Percentiles rank a stretch among this genome's conserved stretches.
These are phyloP conservation scores for Diophrys appendiculata DNA, from an alignment of 73 alveolate species.

Conservation along the genomic window DNA sequence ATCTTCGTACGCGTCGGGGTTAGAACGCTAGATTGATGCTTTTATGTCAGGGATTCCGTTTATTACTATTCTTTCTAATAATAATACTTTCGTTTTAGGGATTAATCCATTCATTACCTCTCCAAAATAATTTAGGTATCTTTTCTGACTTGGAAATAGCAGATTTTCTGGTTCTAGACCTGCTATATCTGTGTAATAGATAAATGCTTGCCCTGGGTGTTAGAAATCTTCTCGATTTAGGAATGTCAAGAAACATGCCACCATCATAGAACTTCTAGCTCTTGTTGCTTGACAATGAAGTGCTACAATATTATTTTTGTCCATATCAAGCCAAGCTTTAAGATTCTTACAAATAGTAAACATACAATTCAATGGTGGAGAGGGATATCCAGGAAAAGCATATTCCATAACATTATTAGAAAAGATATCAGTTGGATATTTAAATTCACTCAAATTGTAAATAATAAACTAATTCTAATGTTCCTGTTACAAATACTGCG, in stretches of 20 bases:
- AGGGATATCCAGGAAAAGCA: conserved; percentile 51
- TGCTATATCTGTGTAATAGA: conserved; percentile 9
- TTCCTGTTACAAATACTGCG: conserved; percentile 35
- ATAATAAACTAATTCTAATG: conserved; percentile 48
- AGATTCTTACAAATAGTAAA: conserved; percentile 41
- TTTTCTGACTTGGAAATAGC: conserved; percentile 21
- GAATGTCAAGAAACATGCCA: conserved; percentile 38
- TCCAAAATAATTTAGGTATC: conserved; percentile 34
- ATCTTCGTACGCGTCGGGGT: neutral
- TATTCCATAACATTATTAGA: conserved; percentile 50
- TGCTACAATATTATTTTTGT: conserved; percentile 24
- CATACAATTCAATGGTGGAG: conserved; percentile 41
- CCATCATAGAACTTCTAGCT: conserved; percentile 30
- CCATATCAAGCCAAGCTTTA: conserved; percentile 41
- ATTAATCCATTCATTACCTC: conserved; percentile 32
- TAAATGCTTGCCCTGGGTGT: conserved; percentile 18
- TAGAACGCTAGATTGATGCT: too few species aligned
- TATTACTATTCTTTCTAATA: conserved; percentile 28
- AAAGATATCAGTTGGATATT: conserved; percentile 39
- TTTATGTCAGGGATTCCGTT: too few species aligned
- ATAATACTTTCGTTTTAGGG: conserved; percentile 23
- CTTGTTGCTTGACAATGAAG: conserved; percentile 45
- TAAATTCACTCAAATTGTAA: conserved; percentile 44
- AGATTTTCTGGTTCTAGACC: neutral
- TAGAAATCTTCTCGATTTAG: conserved; percentile 13